Conservation (phyloP, 2,329 filamentous ascomycete species). For the Pseudodiploospora longispora region DNA sequence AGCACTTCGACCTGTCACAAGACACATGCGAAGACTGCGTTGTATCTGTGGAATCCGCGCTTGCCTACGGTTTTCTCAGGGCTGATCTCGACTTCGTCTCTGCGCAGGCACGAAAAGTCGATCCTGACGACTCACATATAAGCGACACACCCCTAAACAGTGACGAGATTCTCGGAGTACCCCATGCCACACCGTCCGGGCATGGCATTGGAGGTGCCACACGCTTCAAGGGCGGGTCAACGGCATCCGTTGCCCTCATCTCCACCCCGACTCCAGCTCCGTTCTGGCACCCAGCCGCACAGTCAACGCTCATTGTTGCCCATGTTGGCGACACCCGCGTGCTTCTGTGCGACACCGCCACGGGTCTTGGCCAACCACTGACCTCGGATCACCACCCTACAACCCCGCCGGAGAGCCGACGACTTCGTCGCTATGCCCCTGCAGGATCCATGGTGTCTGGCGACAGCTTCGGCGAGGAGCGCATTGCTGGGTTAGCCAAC, state of each 20-base stretch:
- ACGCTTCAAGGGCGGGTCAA: conserved; percentile 90
- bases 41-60: conserved; percentile 64
- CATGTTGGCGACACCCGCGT: conserved; percentile 93
- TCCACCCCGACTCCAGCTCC: conserved; percentile 86
- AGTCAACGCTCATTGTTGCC: conserved; percentile 74
- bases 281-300: conserved; percentile 88
- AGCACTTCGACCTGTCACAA: conserved; percentile 53
- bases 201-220: conserved; percentile 63
- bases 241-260: conserved; percentile 80
- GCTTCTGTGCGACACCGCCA: conserved; percentile 77
- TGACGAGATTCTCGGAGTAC: conserved; percentile 68
- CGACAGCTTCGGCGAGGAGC: conserved; percentile 95
- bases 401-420: conserved; percentile 72
- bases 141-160: conserved; percentile 75
- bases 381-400: conserved; percentile 91
- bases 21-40: conserved; percentile 24
- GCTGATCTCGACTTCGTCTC: conserved; percentile 92
- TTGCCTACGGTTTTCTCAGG: conserved; percentile 88
- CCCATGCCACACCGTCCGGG: conserved; percentile 44
- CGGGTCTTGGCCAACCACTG: conserved; percentile 69
- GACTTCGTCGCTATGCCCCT: conserved; percentile 73
- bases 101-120: conserved; percentile 76
- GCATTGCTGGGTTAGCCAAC: conserved; percentile 88
- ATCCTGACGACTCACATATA: conserved; percentile 60
- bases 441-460: conserved; percentile 70